Base-by-base conservation (phyloP, 208 protist genomes). In the Leishmania mexicana region DNA sequence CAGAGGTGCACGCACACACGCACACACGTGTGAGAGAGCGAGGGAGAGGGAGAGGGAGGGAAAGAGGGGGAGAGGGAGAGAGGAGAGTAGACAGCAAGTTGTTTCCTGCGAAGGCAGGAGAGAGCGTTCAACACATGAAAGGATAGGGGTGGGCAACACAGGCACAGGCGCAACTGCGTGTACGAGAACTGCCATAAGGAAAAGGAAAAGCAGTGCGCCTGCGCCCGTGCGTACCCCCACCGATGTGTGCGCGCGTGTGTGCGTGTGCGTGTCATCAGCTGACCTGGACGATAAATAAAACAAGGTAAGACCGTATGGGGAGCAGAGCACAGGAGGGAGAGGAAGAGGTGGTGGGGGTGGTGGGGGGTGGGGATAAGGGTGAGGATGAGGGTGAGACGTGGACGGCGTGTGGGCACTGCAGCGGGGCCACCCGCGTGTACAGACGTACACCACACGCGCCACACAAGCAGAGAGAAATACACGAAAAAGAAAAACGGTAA, bases 91-190 rank as follows among this genome's bases (percentile, higher is more conserved):
- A 7, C 28, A 38, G 35, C 17, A 54, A 1, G 42, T 53, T 24
- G 49, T 42, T 40, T 53, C 68, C 68, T 42, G 45, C 68, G 38
- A 73, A 53, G 68, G 68, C 38, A n/a, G 68, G 68, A 73, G 68
- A 73, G 68, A 73, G 68, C 15, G n/a, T 24, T 21, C 0, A 73
- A 38, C 5, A 53, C 21, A 51, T 73, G 21, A 51, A 68, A 40
- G 28, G 8, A 19, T 4, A 15, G 38, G 62, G 11, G 38, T 4
- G 31, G 38, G 15, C 3, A 71, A 49, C 38, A 35, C 13, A 47
- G 1, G 21, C 65, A 71, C 65, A 71, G n/a, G 40, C 65, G 28
- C 65, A 71, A 71, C 65, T 47, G 45, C 45, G 11, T 47, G 45
- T 47, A 47, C 1, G 10, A 8, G 45, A 47, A 1, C 45, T 10